Conservation (phyloP, 257 asterid genomes). For the Schizonepeta tenuifolia region DNA sequence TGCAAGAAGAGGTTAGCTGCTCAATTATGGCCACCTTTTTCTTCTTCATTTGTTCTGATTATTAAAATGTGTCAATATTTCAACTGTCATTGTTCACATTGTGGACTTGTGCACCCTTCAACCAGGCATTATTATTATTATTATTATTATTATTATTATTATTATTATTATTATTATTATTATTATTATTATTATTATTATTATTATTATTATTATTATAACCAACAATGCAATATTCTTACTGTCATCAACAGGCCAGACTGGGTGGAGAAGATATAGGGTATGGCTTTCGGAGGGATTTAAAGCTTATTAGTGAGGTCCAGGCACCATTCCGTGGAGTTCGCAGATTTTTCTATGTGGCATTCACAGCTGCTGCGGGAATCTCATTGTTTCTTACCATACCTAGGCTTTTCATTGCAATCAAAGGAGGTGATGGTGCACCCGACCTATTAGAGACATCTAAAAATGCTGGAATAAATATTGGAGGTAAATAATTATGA, state of each 20-base stretch:
- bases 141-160: no score
- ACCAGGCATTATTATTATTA: no score
- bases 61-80: constrained; percentile 14
- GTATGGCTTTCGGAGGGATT: constrained; percentile 89
- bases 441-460: constrained; percentile 73
- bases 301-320: constrained; percentile 95
- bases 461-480: constrained; percentile 75
- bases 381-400: constrained; percentile 72
- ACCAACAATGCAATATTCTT: constrained; percentile 12
- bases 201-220: no score
- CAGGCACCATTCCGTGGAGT: constrained; percentile 99
- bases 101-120: constrained; percentile 2
- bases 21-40: constrained; percentile 12
- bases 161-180: no score
- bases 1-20: constrained; percentile 90
- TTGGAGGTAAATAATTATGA: constrained; percentile 60
- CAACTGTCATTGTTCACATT: background rate
- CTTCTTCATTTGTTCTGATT: background rate
- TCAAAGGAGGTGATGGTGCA: constrained; percentile 87
- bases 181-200: no score
- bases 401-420: constrained; percentile 73
- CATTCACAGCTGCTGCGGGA: constrained; percentile 91
- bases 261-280: constrained; percentile 97
- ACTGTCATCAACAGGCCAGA: constrained; percentile 60
- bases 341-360: constrained; percentile 85